Evolutionary conservation across 192 early-diverging fungal species (phyloP).

Genomic region (Diversispora epigaea): DNA sequence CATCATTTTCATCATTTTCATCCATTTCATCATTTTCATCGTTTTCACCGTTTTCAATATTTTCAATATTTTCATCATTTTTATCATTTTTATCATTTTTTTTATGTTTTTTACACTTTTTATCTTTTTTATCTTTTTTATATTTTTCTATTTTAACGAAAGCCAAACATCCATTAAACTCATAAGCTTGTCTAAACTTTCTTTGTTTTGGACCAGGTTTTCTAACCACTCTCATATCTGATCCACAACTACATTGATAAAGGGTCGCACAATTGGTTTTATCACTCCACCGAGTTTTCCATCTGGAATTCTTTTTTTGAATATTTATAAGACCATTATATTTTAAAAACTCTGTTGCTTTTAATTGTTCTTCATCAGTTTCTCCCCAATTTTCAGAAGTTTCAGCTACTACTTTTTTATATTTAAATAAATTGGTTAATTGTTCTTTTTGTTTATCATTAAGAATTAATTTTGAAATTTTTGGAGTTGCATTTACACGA

Average conservation of each 20-base stretch:
- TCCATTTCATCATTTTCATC: neutral
- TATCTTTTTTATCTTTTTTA: neutral
- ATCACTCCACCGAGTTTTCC: conserved; percentile 11
- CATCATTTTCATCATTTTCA: neutral
- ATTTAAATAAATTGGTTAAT: conserved; percentile 5
- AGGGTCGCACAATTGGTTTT: conserved; percentile 15
- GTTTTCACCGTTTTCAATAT: neutral
- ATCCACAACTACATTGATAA: conserved; percentile 20
- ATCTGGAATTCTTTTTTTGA: neutral
- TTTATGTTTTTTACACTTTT: neutral
- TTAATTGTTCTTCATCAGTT: neutral
- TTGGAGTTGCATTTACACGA: conserved; percentile 14
- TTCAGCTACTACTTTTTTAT: neutral
- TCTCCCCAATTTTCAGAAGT: conserved; percentile 1
- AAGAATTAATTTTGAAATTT: conserved; percentile 12
- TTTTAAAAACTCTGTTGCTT: neutral
- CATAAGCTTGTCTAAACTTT: conserved; percentile 2
- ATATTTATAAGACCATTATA: neutral
- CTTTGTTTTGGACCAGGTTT: conserved; percentile 4
- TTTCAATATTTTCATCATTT: neutral
- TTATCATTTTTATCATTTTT: too few relatives aligned
- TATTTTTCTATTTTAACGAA: neutral
- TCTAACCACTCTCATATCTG: conserved; percentile 5
- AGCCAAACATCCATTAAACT: conserved; percentile 16
- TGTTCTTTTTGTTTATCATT: neutral